These are phyloP conservation scores for Solanum medicagineum DNA, from an alignment of 257 asterid genomes.

Conservation along the genomic window DNA sequence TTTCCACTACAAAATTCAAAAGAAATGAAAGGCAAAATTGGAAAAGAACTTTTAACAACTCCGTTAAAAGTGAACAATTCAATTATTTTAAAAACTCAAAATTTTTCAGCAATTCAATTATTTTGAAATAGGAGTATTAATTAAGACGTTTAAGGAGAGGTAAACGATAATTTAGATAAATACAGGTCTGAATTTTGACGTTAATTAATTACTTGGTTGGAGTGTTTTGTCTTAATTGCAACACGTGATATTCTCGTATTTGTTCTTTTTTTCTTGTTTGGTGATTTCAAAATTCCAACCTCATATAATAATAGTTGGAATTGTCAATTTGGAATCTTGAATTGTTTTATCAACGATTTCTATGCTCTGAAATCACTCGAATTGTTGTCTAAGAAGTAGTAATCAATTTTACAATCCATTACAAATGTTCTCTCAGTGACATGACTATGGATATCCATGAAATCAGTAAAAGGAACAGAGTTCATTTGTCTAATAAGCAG, in stretches of 20 bases:
- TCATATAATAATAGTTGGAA: neutral
- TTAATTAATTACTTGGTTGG: constrained; percentile 64
- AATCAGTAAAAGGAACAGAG: neutral
- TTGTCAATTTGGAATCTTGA: neutral
- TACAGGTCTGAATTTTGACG: constrained; percentile 12
- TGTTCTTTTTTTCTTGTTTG: neutral
- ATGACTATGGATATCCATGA: neutral
- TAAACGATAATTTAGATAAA: no score
- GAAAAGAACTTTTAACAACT: no score
- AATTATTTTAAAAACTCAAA: no score
- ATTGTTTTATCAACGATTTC: neutral
- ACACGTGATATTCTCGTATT: constrained; percentile 24
- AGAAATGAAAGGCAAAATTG: no score
- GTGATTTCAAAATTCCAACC: neutral
- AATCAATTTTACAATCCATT: neutral
- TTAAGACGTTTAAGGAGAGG: no score
- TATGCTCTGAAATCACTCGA: neutral
- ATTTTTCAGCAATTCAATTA: no score
- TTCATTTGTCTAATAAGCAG: neutral
- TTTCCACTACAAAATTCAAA: no score
- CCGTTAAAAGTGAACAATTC: no score
- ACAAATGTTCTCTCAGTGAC: neutral
- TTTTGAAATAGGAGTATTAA: no score
- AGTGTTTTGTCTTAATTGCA: constrained; percentile 87
- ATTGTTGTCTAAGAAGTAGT: neutral